phyloP scores from a whole-genome alignment of 2,329 filamentous ascomycete species.

The Colletotrichum camelliae region DNA sequence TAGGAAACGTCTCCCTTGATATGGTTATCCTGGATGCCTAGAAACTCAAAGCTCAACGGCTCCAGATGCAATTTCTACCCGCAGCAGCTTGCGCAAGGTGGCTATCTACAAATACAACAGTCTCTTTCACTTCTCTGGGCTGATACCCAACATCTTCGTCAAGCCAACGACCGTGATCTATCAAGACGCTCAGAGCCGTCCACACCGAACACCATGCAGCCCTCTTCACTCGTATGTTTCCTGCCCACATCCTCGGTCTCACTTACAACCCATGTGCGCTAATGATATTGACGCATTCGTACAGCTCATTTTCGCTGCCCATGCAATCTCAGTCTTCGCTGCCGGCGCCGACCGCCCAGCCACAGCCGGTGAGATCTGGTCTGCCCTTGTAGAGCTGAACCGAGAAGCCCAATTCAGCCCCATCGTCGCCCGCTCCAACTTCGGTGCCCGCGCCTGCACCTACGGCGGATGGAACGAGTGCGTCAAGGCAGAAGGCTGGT shows the following conservation, averaged over 20 bases:
- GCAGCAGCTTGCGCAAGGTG: background rate
- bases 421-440: background rate
- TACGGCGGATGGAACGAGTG: background rate
- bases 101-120: background rate
- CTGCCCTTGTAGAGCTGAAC: background rate
- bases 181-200: background rate
- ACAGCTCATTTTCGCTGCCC: background rate
- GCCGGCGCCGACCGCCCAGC: background rate
- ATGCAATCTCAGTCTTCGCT: background rate
- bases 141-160: background rate
- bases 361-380: background rate
- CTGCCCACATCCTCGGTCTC: fast-evolving
- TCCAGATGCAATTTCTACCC: background rate
- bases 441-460: background rate
- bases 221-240: background rate
- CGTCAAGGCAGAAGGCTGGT: background rate
- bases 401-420: background rate
- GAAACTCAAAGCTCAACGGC: background rate
- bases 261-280: fast-evolving
- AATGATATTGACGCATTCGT: background rate
- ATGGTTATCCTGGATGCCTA: background rate
- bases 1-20: background rate
- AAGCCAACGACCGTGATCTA: background rate
- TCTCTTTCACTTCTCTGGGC: background rate
- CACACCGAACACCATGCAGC: background rate